These are phyloP conservation scores for Crataegus laevigata DNA, from an alignment of 306 rosid genomes.

Conservation along the genomic window DNA sequence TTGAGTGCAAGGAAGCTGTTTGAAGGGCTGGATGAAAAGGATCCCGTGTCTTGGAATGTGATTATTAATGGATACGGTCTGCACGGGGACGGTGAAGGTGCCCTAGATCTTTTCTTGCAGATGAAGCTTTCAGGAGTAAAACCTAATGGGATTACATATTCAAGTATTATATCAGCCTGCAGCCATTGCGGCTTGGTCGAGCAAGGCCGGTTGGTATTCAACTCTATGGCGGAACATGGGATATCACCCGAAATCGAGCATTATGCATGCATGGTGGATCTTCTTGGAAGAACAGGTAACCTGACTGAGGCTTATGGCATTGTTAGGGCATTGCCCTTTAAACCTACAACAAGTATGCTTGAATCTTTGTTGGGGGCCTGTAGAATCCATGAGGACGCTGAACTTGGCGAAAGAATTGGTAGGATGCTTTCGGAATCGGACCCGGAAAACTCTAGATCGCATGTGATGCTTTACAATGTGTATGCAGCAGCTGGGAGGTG, in stretches of 20 bases:
- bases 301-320: conserved; percentile 25
- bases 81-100: conserved; percentile 26
- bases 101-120: conserved; percentile 25
- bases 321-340: conserved; percentile 12
- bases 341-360: conserved; percentile 16
- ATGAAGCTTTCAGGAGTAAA: conserved; percentile 17
- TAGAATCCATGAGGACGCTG: conserved; percentile 20
- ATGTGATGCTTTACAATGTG: conserved; percentile 26
- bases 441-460: conserved; percentile 15
- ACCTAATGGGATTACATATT: conserved; percentile 15
- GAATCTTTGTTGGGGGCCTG: conserved; percentile 31
- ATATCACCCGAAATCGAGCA: conserved; percentile 17
- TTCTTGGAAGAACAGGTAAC: conserved; percentile 28
- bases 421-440: conserved; percentile 15
- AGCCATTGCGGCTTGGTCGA: conserved; percentile 30
- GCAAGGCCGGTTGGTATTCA: conserved; percentile 17
- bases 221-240: conserved; percentile 18
- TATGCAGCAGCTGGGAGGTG: conserved; percentile 31
- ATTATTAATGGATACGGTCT: conserved; percentile 30
- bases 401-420: conserved; percentile 18
- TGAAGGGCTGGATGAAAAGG: conserved; percentile 14
- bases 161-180: conserved; percentile 26
- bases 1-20: conserved; percentile 22
- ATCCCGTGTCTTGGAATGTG: conserved; percentile 22
- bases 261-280: conserved; percentile 31